Evolutionary conservation across 345 rosid species (phyloP).

Genomic region (Geranium rotundifolium): DNA sequence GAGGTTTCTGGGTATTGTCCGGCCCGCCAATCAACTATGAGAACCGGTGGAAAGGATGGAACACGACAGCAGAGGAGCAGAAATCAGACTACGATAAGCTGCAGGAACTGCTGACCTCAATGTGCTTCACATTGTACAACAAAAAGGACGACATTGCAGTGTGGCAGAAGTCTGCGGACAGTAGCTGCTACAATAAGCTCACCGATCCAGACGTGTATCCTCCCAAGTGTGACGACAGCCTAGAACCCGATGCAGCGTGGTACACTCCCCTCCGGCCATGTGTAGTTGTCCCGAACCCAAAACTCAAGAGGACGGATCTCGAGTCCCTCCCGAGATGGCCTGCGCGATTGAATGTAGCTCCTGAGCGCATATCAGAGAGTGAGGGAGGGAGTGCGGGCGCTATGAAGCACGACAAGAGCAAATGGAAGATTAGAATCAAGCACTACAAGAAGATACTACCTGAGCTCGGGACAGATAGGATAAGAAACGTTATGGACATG

Average conservation of each 20-base stretch:
- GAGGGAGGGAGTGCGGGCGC: slow-evolving; percentile 52
- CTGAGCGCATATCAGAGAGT: slow-evolving; percentile 62
- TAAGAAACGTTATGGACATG: slow-evolving; percentile 91
- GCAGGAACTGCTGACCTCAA: slow-evolving; percentile 58
- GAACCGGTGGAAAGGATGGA: slow-evolving; percentile 92
- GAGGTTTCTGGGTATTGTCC: slow-evolving; percentile 97
- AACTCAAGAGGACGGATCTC: slow-evolving; percentile 48
- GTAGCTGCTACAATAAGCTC: slow-evolving; percentile 55
- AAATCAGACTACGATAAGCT: slow-evolving; percentile 76
- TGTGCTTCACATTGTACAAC: slow-evolving; percentile 86
- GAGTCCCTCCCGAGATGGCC: slow-evolving; percentile 77
- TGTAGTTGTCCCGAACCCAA: slow-evolving; percentile 67
- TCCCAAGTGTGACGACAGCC: slow-evolving; percentile 84
- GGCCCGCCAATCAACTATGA: slow-evolving; percentile 97
- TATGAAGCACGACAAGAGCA: slow-evolving; percentile 63
- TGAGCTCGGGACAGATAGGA: slow-evolving; percentile 58
- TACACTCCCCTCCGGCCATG: slow-evolving; percentile 89
- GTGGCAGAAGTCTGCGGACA: slow-evolving; percentile 79
- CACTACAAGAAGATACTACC: slow-evolving; percentile 75
- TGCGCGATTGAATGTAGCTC: slow-evolving; percentile 52
- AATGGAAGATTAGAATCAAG: slow-evolving; percentile 67
- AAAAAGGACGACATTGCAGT: slow-evolving; percentile 91
- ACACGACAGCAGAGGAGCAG: slow-evolving; percentile 88
- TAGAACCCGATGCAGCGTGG: slow-evolving; percentile 98
- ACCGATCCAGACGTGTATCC: slow-evolving; percentile 66